Conservation (phyloP, 2,329 filamentous ascomycete species). For the Sodiomyces alkalinus region DNA sequence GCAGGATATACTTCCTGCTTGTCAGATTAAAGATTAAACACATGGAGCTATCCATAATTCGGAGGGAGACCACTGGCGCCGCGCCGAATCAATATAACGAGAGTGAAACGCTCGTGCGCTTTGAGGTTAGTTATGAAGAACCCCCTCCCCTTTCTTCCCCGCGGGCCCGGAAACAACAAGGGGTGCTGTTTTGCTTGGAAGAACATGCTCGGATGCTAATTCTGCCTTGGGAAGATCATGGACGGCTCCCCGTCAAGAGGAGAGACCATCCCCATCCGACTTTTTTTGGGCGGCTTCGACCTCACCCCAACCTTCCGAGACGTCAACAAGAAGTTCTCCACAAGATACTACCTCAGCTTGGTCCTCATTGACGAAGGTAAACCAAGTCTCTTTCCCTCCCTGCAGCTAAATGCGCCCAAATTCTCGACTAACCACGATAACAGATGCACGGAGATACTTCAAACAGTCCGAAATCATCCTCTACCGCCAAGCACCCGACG, state of each 20-base stretch:
- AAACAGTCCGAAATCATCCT: conserved; percentile 98
- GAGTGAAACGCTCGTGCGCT: conserved; percentile 92
- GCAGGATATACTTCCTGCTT: conserved; percentile 93
- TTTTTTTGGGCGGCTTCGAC: conserved; percentile 96
- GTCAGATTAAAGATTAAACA: conserved; percentile 98
- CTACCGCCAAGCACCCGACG: conserved; percentile 63
- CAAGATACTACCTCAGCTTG: conserved; percentile 89
- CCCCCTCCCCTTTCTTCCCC: not conserved
- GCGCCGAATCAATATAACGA: conserved; percentile 99
- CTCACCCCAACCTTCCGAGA: conserved; percentile 96
- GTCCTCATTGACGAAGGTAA: conserved; percentile 89
- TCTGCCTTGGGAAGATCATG: conserved; percentile 69
- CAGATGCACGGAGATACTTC: conserved; percentile 92
- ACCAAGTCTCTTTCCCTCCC: no score
- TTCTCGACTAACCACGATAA: no score
- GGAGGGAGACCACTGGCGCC: conserved; percentile 88
- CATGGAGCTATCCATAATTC: conserved; percentile 97
- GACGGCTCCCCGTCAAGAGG: conserved; percentile 94
- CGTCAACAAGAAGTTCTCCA: conserved; percentile 99
- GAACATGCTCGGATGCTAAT: conserved; percentile 3
- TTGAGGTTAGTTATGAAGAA: conserved; percentile 49
- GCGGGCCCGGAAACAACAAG: no score
- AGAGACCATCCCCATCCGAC: conserved; percentile 85
- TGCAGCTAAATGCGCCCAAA: no score
- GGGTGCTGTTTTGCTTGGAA: not conserved